Evolutionary conservation across 139 green algal species (phyloP).

Genomic region (Desmodesmus armatus): DNA sequence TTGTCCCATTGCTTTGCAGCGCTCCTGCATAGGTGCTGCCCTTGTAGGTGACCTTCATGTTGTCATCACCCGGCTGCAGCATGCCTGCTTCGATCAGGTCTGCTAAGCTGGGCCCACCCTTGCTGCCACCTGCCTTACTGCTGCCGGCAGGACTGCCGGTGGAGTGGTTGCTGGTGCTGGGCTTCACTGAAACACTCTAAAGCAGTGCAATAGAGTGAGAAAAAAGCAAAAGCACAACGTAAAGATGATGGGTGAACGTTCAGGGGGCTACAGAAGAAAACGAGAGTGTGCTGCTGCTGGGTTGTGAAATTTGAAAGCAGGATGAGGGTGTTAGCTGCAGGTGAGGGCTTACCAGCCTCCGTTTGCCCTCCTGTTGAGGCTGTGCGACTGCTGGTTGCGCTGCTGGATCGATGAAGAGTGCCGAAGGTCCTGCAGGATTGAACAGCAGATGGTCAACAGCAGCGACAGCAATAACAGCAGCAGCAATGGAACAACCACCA

Average conservation of each 20-base stretch:
- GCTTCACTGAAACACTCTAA: constrained; percentile 10
- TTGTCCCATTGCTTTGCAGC: constrained; percentile 60
- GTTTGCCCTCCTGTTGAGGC: constrained; percentile 20
- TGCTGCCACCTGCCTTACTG: constrained; percentile 12
- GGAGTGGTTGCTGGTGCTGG: constrained; percentile 31
- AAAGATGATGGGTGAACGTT: too few species aligned
- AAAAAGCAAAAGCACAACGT: background rate
- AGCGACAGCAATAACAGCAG: too few species aligned
- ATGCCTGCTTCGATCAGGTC: constrained; percentile 64
- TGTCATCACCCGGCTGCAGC: constrained; percentile 57
- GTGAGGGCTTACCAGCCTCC: constrained; percentile 11
- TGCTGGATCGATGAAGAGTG: background rate
- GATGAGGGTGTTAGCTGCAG: background rate
- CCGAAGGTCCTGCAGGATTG: background rate
- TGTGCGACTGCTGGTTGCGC: background rate
- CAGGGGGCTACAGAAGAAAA: too few species aligned
- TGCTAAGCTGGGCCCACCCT: constrained; percentile 43
- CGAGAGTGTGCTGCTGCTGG: background rate
- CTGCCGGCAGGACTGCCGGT: too few species aligned
- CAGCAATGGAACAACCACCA: too few species aligned
- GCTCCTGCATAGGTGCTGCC: constrained; percentile 53
- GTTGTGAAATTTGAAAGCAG: background rate
- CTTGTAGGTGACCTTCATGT: constrained; percentile 66
- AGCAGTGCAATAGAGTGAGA: background rate
- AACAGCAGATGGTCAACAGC: background rate